Conservation (phyloP, 2,329 filamentous ascomycete species). For the Hymenoscyphus scutula region DNA sequence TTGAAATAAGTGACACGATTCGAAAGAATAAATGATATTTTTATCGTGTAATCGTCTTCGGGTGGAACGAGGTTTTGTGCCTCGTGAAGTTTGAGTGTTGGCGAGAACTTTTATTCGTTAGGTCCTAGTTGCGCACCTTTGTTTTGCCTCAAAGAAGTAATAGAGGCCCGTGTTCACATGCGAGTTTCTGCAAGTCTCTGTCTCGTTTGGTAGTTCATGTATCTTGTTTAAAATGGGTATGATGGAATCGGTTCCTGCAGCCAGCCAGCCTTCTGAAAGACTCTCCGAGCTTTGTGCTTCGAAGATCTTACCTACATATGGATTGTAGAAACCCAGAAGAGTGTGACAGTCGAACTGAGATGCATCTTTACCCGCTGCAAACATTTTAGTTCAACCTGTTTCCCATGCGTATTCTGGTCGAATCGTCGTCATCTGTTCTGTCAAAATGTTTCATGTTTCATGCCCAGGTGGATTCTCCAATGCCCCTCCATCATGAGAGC, state of each 20-base stretch:
- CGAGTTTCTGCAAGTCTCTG: too few species aligned
- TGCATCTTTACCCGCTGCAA: slow-evolving; percentile 20
- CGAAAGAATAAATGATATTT: background rate
- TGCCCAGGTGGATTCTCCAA: background rate
- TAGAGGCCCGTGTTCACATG: background rate
- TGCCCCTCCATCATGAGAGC: slow-evolving; percentile 16
- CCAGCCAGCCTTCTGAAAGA: slow-evolving; percentile 20
- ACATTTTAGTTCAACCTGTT: slow-evolving; percentile 8
- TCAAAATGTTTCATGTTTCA: slow-evolving; percentile 27
- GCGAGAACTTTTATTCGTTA: background rate
- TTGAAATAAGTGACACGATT: background rate
- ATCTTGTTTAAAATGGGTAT: slow-evolving; percentile 3
- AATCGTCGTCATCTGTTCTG: slow-evolving; percentile 12
- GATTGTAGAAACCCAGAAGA: slow-evolving; percentile 12
- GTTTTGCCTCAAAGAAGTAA: slow-evolving; percentile 2
- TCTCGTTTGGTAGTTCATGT: slow-evolving; percentile 7
- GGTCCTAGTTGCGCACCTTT: background rate
- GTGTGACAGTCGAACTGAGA: slow-evolving; percentile 11
- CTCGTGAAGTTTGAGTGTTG: background rate
- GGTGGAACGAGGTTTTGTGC: background rate
- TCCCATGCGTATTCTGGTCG: slow-evolving; percentile 5
- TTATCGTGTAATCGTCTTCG: background rate
- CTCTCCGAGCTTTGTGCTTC: slow-evolving; percentile 10
- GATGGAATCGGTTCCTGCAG: slow-evolving; percentile 23
- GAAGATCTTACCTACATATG: slow-evolving; percentile 5